Base-by-base conservation (phyloP, 805 yeast genomes). In the Candida gorgasii region DNA sequence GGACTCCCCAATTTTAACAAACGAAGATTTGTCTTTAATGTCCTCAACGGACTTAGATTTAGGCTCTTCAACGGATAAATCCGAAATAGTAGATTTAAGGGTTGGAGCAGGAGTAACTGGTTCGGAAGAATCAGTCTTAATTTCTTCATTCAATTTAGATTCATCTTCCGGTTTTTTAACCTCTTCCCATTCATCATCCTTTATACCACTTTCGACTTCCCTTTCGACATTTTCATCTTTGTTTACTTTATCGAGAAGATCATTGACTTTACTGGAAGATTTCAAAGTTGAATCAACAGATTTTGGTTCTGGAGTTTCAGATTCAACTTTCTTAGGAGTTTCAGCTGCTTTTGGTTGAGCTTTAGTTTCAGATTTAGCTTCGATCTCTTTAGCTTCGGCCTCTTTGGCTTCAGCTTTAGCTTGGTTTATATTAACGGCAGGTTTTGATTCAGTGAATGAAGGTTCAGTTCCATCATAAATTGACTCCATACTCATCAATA, bases 391-490 rank as follows among this genome's bases (percentile, higher is more conserved):
- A 32, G 54, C 54, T n/a, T 47, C 50, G 27, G 46, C 48, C 8
- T 41, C 55, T 14, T 47, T 51, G 29, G 46, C 50, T 8, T 41
- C 58, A 12, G 51, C 53, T 42, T 60, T 62, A 11, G 46, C 55
- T 11, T 48, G 60, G 17, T 65, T 54, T 8, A 66, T 56, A 24
- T 51, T 44, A 24, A 59, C 55, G 6, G 63, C 65, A 14, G 73
- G 69, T 9, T 56, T 61, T 2, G 78, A 62, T 38, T 68, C 69
- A 33, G 60, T 65, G 29, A 76, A 64, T 15, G 69, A 59, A 24
- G 88, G 80, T 26, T 72, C 77, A 3, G 78, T 60, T 16, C 95
- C 95, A n/a, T 89, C 92, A 60, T 78, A 92, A 13, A 90, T 52
- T 8, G 86, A 79, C 59, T 77, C 84, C 84, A 95, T 78, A 26